Conservation (phyloP, 2,329 filamentous ascomycete genomes). For the Tolypocladium ophioglossoides region DNA sequence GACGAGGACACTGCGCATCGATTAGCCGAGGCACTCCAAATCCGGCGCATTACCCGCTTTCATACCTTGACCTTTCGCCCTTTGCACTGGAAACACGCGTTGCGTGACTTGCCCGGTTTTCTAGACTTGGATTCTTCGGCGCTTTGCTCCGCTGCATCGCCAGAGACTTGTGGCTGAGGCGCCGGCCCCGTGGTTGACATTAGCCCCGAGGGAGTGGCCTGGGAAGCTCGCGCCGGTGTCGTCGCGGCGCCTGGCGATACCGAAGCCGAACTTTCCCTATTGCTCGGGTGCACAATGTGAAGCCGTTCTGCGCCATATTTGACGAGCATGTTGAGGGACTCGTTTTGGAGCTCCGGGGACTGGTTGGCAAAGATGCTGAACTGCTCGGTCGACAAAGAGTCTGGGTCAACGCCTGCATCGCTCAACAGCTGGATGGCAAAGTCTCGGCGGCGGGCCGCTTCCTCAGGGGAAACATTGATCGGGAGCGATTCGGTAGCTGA, state of each 20-base stretch:
- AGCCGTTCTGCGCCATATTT: constrained; percentile 47
- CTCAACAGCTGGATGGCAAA: constrained; percentile 36
- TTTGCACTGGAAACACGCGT: constrained; percentile 25
- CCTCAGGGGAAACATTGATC: constrained; percentile 29
- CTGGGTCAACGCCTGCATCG: constrained; percentile 37
- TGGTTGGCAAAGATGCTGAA: constrained; percentile 52
- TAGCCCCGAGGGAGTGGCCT: constrained; percentile 12
- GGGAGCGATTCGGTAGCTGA: constrained; percentile 10
- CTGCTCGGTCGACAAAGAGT: constrained; percentile 41
- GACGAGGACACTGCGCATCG: constrained; percentile 26
- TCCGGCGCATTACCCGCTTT: not conserved
- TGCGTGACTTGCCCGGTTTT: constrained; percentile 16
- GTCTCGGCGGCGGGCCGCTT: constrained; percentile 38
- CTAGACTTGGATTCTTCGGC: constrained; percentile 10
- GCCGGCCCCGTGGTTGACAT: constrained; percentile 21
- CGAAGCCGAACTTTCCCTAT: constrained; percentile 18
- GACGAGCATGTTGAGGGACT: constrained; percentile 45
- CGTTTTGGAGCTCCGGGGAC: constrained; percentile 40
- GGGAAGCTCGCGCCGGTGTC: constrained; percentile 9
- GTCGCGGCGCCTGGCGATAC: constrained; percentile 15
- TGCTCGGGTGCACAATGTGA: constrained; percentile 43
- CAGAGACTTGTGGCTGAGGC: constrained; percentile 11
- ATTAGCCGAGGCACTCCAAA: constrained; percentile 8
- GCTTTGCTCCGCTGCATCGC: constrained; percentile 3
- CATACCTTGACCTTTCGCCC: constrained; percentile 27